Base-by-base conservation (phyloP, 2,329 filamentous ascomycete genomes). In the Fusarium neocosmosporiellum region DNA sequence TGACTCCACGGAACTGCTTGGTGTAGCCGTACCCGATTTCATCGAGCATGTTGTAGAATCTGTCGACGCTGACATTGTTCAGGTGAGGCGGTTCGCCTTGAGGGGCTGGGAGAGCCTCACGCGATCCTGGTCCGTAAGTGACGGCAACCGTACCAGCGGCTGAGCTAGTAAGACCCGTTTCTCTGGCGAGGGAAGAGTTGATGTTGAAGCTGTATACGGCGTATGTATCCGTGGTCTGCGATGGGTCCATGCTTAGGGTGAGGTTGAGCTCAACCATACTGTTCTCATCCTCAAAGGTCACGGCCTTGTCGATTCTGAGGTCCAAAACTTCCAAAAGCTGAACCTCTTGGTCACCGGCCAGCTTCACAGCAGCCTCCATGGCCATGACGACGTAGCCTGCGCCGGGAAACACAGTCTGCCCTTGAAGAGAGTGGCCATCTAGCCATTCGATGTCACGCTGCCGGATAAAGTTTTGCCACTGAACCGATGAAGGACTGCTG, bases 341-440 rank as follows among this genome's bases (percentile, higher is more conserved):
- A 24, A 50, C 27, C 27, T 24, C 16, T 18, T 18, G 22, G 31
- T 29, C 9, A 37, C 36, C 31, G 7, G 55, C 66, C 7, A 76
- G 58, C 18, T 71, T 63, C 1, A 67, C 64, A 2, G 66, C 69
- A 5, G 75, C 54, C 36, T 84, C 83, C 1, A 83, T 69, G 1
- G 79, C 82, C 78, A 84, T 83, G 4, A 76, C 73, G 0, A 83
- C 36, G 57, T 83, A 85, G 0, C 75, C 82, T 9, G 83, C 79
- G 0, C 72, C 80, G 0, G 85, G 85, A 34, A 85, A 85, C 0
- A 87, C 73, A 14, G 79, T 72, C 16, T 83, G 72, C 0, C 77
- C 75, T 18, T 82, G 77, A 18, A 78, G 20, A 7, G 70, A 63
- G 33, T 87, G 84, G 7, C 84, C 80, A 0, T 69, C 41, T 1